Conservation (phyloP, 1,284 basidiomycete species). For the Butyriboletus appendiculatus region DNA sequence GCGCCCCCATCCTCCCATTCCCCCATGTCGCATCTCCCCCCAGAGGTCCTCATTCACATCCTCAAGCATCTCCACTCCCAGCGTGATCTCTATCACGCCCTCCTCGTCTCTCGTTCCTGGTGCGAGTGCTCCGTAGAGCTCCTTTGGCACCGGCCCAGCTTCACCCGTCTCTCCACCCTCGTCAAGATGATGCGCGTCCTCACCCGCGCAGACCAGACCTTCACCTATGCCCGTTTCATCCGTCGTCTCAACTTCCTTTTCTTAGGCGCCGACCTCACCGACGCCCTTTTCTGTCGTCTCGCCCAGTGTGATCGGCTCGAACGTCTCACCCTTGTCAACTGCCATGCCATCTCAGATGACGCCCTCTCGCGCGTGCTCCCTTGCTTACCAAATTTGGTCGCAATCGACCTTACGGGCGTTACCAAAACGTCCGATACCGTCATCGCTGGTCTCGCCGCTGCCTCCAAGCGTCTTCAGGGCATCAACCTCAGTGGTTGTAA, state of each 20-base stretch:
- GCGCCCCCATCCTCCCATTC: conserved; percentile 35
- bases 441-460: conserved; percentile 67
- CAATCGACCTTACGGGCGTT: conserved; percentile 87
- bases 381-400: conserved; percentile 76
- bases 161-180: conserved; percentile 71
- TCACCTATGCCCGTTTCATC: conserved; percentile 88
- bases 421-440: conserved; percentile 69
- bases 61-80: conserved; percentile 80
- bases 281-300: conserved; percentile 78
- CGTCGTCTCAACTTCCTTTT: conserved; percentile 89
- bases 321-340: conserved; percentile 89
- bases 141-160: conserved; percentile 91
- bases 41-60: conserved; percentile 93
- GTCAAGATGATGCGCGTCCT: conserved; percentile 78
- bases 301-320: conserved; percentile 83
- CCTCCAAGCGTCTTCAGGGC: conserved; percentile 84
- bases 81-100: conserved; percentile 72
- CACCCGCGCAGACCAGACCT: conserved; percentile 64
- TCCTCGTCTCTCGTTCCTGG: conserved; percentile 91
- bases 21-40: conserved; percentile 68
- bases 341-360: conserved; percentile 69
- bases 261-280: conserved; percentile 72
- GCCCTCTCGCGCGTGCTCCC: conserved; percentile 72
- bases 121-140: conserved; percentile 95
- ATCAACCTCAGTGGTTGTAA: conserved; percentile 91